These are phyloP conservation scores for Naganishia sp. DNA, from an alignment of 1,284 basidiomycete genomes.

Conservation along the genomic window DNA sequence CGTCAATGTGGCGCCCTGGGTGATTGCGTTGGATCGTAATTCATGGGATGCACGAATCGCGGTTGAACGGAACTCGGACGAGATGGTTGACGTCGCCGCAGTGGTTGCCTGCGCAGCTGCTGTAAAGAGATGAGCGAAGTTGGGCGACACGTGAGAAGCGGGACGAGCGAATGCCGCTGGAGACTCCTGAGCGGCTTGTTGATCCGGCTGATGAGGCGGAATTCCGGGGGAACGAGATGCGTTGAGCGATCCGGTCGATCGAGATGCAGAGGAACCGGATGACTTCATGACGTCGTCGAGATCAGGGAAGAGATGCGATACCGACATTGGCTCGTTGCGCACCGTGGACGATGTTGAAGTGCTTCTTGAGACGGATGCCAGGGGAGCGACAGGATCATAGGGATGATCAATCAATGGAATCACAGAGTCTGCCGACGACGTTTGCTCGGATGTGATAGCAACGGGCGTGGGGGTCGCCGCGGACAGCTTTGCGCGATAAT, in stretches of 20 bases:
- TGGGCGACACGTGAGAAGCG: constrained; percentile 1
- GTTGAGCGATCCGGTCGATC: constrained; percentile 14
- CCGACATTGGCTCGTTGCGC: constrained; percentile 6
- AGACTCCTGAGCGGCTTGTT: background rate
- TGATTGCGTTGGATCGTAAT: constrained; percentile 46
- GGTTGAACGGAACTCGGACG: constrained; percentile 49
- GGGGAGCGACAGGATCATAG: constrained; percentile 13
- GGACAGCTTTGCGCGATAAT: constrained; percentile 10
- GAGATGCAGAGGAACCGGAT: constrained; percentile 1
- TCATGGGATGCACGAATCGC: constrained; percentile 47
- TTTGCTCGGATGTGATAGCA: background rate
- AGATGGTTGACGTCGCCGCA: constrained; percentile 35
- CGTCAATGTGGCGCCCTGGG: constrained; percentile 40
- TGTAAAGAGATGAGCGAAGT: constrained; percentile 4
- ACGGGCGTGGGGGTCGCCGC: constrained; percentile 13
- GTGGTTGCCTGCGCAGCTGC: constrained; percentile 19
- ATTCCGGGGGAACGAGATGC: background rate
- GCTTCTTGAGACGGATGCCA: background rate
- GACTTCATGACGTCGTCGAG: constrained; percentile 25
- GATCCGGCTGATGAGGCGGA: background rate
- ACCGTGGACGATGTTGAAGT: constrained; percentile 3
- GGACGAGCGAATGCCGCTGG: background rate
- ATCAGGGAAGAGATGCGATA: constrained; percentile 30
- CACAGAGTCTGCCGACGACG: background rate
- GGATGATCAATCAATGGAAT: constrained; percentile 4